Percentiles rank a stretch among this genome's conserved stretches.
phyloP scores from a whole-genome alignment of 108 stramenopile genomes.

The Fragilaria radians region DNA sequence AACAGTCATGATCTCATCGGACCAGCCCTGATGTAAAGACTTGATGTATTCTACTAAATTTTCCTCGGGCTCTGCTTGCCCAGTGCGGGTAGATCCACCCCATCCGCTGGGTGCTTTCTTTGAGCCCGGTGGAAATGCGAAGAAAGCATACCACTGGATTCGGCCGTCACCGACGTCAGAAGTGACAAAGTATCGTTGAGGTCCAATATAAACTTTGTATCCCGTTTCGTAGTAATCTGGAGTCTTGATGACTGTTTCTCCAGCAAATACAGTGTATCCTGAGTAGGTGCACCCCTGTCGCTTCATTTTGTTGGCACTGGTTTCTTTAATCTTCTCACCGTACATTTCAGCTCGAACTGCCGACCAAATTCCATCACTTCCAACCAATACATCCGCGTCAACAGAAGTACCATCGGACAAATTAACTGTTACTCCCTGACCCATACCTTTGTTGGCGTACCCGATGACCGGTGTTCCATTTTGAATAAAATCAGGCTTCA shows the following conservation, averaged over 20 bases:
- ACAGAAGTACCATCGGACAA: slow-evolving; percentile 70
- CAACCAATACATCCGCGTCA: slow-evolving; percentile 87
- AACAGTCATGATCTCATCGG: slow-evolving; percentile 85
- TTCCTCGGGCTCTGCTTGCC: slow-evolving; percentile 66
- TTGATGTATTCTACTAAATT: slow-evolving; percentile 91
- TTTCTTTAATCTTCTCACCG: slow-evolving; percentile 80
- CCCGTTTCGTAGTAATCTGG: slow-evolving; percentile 92
- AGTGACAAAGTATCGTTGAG: slow-evolving; percentile 95
- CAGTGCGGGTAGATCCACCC: slow-evolving; percentile 66
- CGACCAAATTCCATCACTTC: slow-evolving; percentile 95
- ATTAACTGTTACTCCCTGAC: slow-evolving; percentile 76
- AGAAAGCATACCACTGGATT: slow-evolving; percentile 98
- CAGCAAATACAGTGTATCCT: slow-evolving; percentile 97
- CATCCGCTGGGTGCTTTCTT: slow-evolving; percentile 85
- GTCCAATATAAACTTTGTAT: slow-evolving; percentile 96
- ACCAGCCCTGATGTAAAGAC: slow-evolving; percentile 88
- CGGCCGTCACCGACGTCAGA: slow-evolving; percentile 93
- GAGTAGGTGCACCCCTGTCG: slow-evolving; percentile 88
- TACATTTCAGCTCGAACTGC: slow-evolving; percentile 94
- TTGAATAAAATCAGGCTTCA: slow-evolving; percentile 73
- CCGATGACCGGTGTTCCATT: slow-evolving; percentile 77
- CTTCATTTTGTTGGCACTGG: slow-evolving; percentile 28
- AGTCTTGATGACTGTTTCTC: slow-evolving; percentile 84
- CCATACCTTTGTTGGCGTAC: slow-evolving; percentile 63
- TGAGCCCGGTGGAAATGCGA: slow-evolving; percentile 93